Conservation (phyloP, 805 yeast genomes). For the Ascoidea asiatica region DNA sequence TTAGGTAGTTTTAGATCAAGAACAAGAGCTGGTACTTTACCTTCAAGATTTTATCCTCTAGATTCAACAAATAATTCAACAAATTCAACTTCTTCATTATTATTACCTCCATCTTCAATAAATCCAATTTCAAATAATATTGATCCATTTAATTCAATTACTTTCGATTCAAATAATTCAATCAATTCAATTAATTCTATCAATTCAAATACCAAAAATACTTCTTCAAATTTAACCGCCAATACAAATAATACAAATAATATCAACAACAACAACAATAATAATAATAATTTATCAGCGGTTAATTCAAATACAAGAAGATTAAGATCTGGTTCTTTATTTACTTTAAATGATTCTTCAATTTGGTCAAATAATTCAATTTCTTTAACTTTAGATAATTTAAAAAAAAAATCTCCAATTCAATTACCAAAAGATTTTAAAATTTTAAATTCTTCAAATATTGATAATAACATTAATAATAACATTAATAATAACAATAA, state of each 20-base stretch:
- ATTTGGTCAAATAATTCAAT: constrained; percentile 42
- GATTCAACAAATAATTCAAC: constrained; percentile 9
- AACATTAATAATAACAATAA: constrained; percentile 7
- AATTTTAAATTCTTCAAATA: constrained; percentile 4
- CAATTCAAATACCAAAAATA: constrained; percentile 12
- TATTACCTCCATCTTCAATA: constrained; percentile 10
- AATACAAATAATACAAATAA: constrained; percentile 15
- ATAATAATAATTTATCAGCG: constrained; percentile 6
- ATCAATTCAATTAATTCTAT: constrained; percentile 12
- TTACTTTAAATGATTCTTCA: constrained; percentile 25
- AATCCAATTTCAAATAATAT: constrained; percentile 6
- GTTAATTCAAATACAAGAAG: constrained; percentile 16
- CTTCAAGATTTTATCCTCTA: constrained; percentile 37
- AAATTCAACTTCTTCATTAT: constrained; percentile 12
- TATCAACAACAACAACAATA: constrained; percentile 18
- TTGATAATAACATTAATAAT: constrained; percentile 10
- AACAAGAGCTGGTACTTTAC: constrained; percentile 70
- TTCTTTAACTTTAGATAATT: constrained; percentile 11
- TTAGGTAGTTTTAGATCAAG: constrained; percentile 34
- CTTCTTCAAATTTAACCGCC: constrained; percentile 16
- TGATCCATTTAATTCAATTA: constrained; percentile 14
- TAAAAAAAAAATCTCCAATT: constrained; percentile 10
- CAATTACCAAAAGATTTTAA: constrained; percentile 8
- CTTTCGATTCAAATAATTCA: constrained; percentile 10
- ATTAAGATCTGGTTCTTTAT: constrained; percentile 43